Evolutionary conservation across 352 stramenopile species (phyloP).

Genomic region (Phytophthora lateralis): DNA sequence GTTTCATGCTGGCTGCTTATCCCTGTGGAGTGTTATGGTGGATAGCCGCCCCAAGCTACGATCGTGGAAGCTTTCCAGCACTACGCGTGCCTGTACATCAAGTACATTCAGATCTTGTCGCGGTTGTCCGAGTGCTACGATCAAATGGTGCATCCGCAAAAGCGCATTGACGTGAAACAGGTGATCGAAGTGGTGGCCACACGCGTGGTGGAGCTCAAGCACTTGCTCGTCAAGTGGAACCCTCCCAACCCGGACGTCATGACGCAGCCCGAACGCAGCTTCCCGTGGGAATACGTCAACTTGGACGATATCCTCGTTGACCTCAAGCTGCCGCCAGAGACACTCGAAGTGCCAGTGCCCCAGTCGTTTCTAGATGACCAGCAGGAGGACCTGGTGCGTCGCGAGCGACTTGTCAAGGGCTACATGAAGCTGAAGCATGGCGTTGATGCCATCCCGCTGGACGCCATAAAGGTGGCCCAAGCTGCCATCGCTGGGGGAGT

Average conservation of each 20-base stretch:
- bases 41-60: constrained; percentile 64
- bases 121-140: constrained; percentile 93
- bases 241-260: constrained; percentile 90
- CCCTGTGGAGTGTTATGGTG: background rate
- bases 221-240: constrained; percentile 95
- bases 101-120: constrained; percentile 93
- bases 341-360: constrained; percentile 90
- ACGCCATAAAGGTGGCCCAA: constrained; percentile 42
- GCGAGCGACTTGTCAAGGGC: constrained; percentile 87
- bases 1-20: background rate
- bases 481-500: constrained; percentile 28
- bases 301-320: constrained; percentile 93
- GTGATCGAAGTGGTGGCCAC: constrained; percentile 93
- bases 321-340: constrained; percentile 92
- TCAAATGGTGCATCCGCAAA: constrained; percentile 94
- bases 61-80: constrained; percentile 94
- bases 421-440: constrained; percentile 92
- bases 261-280: constrained; percentile 78
- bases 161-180: constrained; percentile 93
- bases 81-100: constrained; percentile 95
- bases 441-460: constrained; percentile 64
- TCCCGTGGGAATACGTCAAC: constrained; percentile 96
- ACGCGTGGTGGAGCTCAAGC: constrained; percentile 88
- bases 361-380: constrained; percentile 91
- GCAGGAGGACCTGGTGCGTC: constrained; percentile 53